Percentiles rank a stretch among this genome's conserved stretches.
These are phyloP conservation scores for Leccinum longicurvipes DNA, from an alignment of 768 basidiomycete species.

Conservation along the genomic window DNA sequence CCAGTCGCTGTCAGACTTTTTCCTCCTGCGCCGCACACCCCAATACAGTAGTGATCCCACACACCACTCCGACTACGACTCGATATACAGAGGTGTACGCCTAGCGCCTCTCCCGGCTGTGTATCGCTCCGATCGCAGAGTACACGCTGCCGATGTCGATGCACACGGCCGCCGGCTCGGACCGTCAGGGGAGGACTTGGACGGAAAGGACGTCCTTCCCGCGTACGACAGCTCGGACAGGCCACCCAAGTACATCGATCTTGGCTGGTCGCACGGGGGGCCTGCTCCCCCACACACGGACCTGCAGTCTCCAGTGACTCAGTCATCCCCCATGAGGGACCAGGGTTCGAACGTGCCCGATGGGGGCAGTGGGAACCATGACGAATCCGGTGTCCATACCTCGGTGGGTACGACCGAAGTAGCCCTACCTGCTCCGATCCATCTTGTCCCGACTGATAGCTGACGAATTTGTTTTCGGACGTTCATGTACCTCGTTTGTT, in stretches of 20 bases:
- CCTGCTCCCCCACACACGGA: background rate
- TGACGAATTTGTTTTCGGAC: conserved; percentile 7
- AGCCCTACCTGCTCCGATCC: background rate
- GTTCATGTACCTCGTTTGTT: background rate
- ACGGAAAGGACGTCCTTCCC: conserved; percentile 46
- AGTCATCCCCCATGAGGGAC: background rate
- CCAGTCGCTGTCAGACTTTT: conserved; percentile 19
- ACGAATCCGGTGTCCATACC: background rate
- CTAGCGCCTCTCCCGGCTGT: conserved; percentile 22
- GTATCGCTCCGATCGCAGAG: conserved; percentile 20
- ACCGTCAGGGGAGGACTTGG: conserved; percentile 30
- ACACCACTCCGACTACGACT: background rate
- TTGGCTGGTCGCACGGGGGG: conserved; percentile 3
- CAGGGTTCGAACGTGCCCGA: background rate
- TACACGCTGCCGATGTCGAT: conserved; percentile 38
- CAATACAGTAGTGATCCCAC: conserved; percentile 1
- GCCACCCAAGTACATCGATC: conserved; percentile 44
- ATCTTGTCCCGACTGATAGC: background rate
- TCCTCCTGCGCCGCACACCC: conserved; percentile 1
- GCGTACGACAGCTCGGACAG: conserved; percentile 45
- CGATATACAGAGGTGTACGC: conserved; percentile 14
- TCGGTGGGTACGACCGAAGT: background rate
- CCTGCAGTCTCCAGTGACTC: background rate
- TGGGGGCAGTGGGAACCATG: background rate
- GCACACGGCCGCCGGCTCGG: conserved; percentile 37